Conservation (phyloP, 768 basidiomycete genomes). For the Hebeloma cylindrosporum region DNA sequence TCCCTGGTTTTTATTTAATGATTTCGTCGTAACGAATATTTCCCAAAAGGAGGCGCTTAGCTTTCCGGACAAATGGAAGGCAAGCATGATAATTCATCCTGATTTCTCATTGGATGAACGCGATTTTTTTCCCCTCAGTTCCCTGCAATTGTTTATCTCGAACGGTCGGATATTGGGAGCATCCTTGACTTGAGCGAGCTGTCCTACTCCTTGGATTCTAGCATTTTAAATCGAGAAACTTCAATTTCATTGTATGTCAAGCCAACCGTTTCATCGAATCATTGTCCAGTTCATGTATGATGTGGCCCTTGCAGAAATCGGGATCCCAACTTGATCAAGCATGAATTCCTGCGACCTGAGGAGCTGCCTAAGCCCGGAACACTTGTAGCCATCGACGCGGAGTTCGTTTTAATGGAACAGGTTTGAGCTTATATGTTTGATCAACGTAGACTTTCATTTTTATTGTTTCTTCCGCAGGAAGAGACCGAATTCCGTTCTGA, state of each 20-base stretch:
- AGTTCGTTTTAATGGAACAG: slow-evolving; percentile 97
- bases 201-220: slow-evolving; percentile 65
- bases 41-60: slow-evolving; percentile 84
- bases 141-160: slow-evolving; percentile 88
- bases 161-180: slow-evolving; percentile 62
- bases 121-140: slow-evolving; percentile 42
- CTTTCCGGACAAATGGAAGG: slow-evolving; percentile 93
- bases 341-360: slow-evolving; percentile 64
- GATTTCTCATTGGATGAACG: too few relatives aligned
- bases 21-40: slow-evolving; percentile 86
- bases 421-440: slow-evolving; percentile 37
- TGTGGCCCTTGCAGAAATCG: slow-evolving; percentile 57
- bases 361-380: slow-evolving; percentile 88
- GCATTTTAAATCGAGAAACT: slow-evolving; percentile 81
- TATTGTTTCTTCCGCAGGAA: slow-evolving; percentile 51
- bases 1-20: slow-evolving; percentile 95
- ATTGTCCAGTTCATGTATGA: neutral
- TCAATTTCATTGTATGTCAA: slow-evolving; percentile 79
- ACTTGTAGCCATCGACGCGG: slow-evolving; percentile 93
- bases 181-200: slow-evolving; percentile 64
- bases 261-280: neutral
- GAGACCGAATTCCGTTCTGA: slow-evolving; percentile 95
- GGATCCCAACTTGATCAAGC: slow-evolving; percentile 70
- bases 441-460: neutral
- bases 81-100: slow-evolving; percentile 32